These are phyloP conservation scores for Colletotrichum sp. DNA, from an alignment of 2,329 filamentous ascomycete genomes.

Conservation along the genomic window DNA sequence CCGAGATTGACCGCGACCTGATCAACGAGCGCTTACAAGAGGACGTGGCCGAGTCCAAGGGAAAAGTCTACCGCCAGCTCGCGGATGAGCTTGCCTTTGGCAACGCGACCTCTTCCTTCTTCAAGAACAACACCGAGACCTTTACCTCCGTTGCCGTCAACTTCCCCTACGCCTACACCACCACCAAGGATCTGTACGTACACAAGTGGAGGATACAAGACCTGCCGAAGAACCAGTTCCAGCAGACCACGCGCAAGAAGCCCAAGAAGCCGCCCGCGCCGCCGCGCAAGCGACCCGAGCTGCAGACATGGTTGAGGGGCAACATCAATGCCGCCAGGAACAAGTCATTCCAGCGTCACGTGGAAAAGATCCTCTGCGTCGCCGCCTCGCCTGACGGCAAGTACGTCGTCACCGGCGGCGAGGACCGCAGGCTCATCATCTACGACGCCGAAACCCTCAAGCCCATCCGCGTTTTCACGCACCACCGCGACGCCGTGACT, in stretches of 20 bases:
- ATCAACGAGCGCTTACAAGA: constrained; percentile 90
- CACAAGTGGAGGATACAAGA: constrained; percentile 89
- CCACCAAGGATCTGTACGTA: constrained; percentile 82
- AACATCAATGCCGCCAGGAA: constrained; percentile 65
- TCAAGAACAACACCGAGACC: constrained; percentile 78
- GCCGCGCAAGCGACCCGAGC: constrained; percentile 66
- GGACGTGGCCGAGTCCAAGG: constrained; percentile 91
- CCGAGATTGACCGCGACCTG: constrained; percentile 89
- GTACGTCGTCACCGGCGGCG: constrained; percentile 88
- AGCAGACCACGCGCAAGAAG: constrained; percentile 60
- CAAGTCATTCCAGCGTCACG: constrained; percentile 76
- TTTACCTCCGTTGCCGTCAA: constrained; percentile 83
- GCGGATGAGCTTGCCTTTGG: constrained; percentile 75
- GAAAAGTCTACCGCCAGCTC: constrained; percentile 83
- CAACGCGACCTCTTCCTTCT: constrained; percentile 71
- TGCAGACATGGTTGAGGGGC: constrained; percentile 68
- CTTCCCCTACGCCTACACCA: constrained; percentile 84
- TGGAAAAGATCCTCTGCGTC: constrained; percentile 79
- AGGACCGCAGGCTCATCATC: constrained; percentile 83
- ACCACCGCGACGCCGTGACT: constrained; percentile 88
- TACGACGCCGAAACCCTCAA: constrained; percentile 84
- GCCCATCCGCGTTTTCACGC: constrained; percentile 83
- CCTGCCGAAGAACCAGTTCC: constrained; percentile 64
- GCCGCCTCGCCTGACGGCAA: constrained; percentile 89
- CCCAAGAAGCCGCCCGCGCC: constrained; percentile 62